Conservation (phyloP, 2,329 filamentous ascomycete genomes). For the Trichoderma sp. region DNA sequence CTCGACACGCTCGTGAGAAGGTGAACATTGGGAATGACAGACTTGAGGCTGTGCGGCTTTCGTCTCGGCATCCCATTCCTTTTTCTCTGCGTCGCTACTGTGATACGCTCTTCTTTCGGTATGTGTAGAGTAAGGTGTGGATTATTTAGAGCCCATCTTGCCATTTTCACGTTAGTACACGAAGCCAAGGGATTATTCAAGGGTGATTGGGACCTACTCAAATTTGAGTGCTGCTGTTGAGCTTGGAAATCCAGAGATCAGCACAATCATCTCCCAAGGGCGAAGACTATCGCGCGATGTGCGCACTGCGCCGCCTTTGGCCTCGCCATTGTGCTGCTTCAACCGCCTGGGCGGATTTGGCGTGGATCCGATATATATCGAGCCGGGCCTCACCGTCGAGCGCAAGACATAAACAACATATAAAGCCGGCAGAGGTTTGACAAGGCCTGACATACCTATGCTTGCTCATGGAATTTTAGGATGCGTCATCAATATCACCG, state of each 20-base stretch:
- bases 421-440: conserved; percentile 73
- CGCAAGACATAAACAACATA: conserved; percentile 93
- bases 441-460: conserved; percentile 39
- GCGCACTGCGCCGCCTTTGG: conserved; percentile 74
- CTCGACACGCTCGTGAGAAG: conserved; percentile 74
- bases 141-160: conserved; percentile 88
- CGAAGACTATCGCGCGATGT: conserved; percentile 67
- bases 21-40: conserved; percentile 76
- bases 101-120: conserved; percentile 58
- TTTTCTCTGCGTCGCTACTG: conserved; percentile 50
- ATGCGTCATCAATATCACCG: not conserved
- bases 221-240: conserved; percentile 88
- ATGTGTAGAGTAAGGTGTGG: conserved; percentile 79
- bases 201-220: conserved; percentile 60
- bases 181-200: not conserved
- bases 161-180: conserved; percentile 4
- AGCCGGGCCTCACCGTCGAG: conserved; percentile 69
- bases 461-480: not conserved
- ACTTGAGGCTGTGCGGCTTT: conserved; percentile 59
- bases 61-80: conserved; percentile 53
- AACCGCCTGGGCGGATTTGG: conserved; percentile 82
- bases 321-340: conserved; percentile 85
- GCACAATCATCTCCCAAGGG: conserved; percentile 87
- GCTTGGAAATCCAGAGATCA: conserved; percentile 87
- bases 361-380: conserved; percentile 87